These are phyloP conservation scores for Suhomyces wounanorum DNA, from an alignment of 1,139 yeast species.

Conservation along the genomic window DNA sequence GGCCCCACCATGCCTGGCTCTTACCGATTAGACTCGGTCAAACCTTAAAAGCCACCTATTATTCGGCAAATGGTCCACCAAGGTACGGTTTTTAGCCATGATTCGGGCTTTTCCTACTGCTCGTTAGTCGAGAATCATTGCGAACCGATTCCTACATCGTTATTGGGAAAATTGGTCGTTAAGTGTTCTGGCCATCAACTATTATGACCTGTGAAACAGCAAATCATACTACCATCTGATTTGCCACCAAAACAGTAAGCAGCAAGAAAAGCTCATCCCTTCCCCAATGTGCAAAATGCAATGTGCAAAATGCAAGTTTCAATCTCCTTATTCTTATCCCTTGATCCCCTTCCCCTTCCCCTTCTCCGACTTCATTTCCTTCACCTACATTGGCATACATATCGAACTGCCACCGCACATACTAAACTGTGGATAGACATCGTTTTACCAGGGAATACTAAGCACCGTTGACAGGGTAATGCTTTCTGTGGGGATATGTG, in stretches of 20 bases:
- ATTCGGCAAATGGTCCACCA: not conserved
- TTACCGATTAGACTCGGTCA: not conserved
- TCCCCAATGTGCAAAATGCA: no score
- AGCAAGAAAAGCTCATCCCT: no score
- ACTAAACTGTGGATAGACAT: not conserved
- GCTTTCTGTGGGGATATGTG: not conserved
- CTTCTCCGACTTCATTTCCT: not conserved
- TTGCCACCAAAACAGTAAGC: no score
- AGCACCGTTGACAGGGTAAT: not conserved
- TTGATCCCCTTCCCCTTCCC: not conserved
- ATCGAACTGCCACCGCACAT: not conserved
- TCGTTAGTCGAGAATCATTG: not conserved
- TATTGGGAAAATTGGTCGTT: not conserved
- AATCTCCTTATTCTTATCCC: not conserved
- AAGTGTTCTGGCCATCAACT: not conserved
- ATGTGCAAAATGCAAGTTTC: no score
- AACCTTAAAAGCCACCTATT: not conserved
- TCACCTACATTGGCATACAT: not conserved
- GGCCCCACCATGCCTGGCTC: no score
- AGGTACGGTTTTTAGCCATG: not conserved
- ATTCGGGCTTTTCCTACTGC: not conserved
- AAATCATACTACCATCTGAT: not conserved
- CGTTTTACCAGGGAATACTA: not conserved
- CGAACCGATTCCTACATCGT: not conserved
- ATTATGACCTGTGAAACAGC: not conserved